These are phyloP conservation scores for Lentinula detonsa DNA, from an alignment of 768 basidiomycete species.

Conservation along the genomic window DNA sequence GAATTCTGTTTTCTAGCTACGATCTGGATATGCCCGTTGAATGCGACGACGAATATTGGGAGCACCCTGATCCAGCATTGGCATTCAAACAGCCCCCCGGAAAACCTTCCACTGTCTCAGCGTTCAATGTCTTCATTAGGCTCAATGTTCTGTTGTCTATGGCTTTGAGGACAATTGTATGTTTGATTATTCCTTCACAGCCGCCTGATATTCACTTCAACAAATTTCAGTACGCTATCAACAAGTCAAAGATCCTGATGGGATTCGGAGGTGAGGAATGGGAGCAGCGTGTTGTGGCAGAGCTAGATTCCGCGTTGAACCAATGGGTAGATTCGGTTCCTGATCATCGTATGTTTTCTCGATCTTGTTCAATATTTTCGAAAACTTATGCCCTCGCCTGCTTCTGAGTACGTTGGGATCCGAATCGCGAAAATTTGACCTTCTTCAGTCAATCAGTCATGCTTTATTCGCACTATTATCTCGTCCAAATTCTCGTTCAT, in stretches of 20 bases:
- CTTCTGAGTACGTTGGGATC: slow-evolving; percentile 36
- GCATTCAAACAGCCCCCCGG: slow-evolving; percentile 44
- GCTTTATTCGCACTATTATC: slow-evolving; percentile 19
- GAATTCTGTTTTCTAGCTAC: slow-evolving; percentile 23
- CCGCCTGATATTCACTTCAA: not conserved
- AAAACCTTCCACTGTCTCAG: slow-evolving; percentile 30
- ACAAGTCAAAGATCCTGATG: slow-evolving; percentile 49
- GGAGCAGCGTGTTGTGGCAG: slow-evolving; percentile 49
- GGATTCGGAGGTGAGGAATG: slow-evolving; percentile 40
- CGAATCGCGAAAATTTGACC: slow-evolving; percentile 27
- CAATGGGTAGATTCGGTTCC: slow-evolving; percentile 54
- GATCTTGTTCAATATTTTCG: slow-evolving; percentile 7
- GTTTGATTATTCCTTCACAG: slow-evolving; percentile 9
- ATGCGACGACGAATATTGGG: slow-evolving; percentile 49
- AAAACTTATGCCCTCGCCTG: not conserved
- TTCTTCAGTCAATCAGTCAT: slow-evolving; percentile 39
- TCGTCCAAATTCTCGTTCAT: slow-evolving; percentile 56
- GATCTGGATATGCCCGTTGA: slow-evolving; percentile 45
- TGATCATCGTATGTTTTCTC: slow-evolving; percentile 22
- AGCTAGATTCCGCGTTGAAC: slow-evolving; percentile 54
- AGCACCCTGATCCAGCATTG: slow-evolving; percentile 24
- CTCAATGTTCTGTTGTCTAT: slow-evolving; percentile 41
- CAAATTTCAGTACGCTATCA: slow-evolving; percentile 58
- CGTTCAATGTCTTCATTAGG: slow-evolving; percentile 34
- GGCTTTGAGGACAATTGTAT: slow-evolving; percentile 37